phyloP scores from a whole-genome alignment of 495 filamentous ascomycete species.

The Halenospora varia region DNA sequence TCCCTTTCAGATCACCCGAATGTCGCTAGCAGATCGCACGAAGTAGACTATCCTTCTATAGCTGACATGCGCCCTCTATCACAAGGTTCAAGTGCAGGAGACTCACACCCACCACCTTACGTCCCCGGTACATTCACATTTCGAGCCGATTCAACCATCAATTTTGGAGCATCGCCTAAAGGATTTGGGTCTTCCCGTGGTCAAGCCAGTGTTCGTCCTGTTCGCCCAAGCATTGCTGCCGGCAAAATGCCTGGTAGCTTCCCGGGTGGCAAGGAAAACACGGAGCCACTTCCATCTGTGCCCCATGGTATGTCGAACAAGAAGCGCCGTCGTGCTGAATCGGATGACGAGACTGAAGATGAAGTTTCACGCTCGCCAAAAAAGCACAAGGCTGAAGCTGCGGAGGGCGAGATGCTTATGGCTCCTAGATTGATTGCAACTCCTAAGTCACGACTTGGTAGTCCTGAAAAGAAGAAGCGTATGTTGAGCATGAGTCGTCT shows the following conservation, averaged over 20 bases:
- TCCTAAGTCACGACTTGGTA: constrained; percentile 3
- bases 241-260: constrained; percentile 47
- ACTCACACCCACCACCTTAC: constrained; percentile 18
- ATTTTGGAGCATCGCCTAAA: constrained; percentile 39
- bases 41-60: constrained; percentile 26
- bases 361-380: constrained; percentile 34
- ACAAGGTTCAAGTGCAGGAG: constrained; percentile 4
- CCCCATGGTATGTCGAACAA: constrained; percentile 72
- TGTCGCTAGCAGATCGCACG: constrained; percentile 28
- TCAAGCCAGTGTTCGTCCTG: constrained; percentile 52
- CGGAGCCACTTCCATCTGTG: constrained; percentile 34
- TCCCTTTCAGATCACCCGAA: constrained; percentile 36
- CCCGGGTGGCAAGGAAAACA: constrained; percentile 40
- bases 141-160: constrained; percentile 53
- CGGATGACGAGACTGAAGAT: constrained; percentile 41
- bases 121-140: constrained; percentile 56
- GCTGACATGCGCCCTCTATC: constrained; percentile 24
- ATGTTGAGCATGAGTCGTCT: constrained; percentile 44
- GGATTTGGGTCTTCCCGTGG: constrained; percentile 46
- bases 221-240: constrained; percentile 47
- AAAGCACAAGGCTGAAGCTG: constrained; percentile 32
- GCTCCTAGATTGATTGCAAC: constrained; percentile 13
- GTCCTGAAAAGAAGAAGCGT: constrained; percentile 20
- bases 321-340: constrained; percentile 57
- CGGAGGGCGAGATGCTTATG: constrained; percentile 19